phyloP scores from a whole-genome alignment of 176 grass and related monocot species.

The Phoenix roebelenii region DNA sequence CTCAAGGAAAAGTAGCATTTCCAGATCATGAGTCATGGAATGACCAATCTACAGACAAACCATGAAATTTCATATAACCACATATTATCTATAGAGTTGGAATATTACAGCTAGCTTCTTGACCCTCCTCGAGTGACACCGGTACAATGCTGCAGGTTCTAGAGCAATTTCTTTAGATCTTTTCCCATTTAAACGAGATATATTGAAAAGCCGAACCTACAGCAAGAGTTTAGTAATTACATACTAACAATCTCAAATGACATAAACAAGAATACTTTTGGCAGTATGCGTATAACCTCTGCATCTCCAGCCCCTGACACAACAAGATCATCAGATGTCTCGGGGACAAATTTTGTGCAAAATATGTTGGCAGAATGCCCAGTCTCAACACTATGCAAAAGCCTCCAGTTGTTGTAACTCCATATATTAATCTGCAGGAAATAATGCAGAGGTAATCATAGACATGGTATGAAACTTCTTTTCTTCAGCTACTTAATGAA shows the following conservation, averaged over 20 bases:
- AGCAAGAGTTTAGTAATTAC: constrained; percentile 31
- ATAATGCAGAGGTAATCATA: background rate
- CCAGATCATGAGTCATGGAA: too few species aligned
- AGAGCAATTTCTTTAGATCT: constrained; percentile 55
- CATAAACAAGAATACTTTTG: background rate
- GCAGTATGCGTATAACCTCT: constrained; percentile 36
- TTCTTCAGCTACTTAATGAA: too few species aligned
- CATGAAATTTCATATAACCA: constrained; percentile 8
- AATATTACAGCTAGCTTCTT: constrained; percentile 94
- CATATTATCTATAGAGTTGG: constrained; percentile 7
- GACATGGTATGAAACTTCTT: too few species aligned
- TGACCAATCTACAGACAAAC: too few species aligned
- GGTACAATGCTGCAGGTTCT: constrained; percentile 65
- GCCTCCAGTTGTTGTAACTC: constrained; percentile 56
- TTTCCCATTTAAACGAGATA: constrained; percentile 57
- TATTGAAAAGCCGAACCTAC: constrained; percentile 88
- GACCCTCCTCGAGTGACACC: constrained; percentile 84
- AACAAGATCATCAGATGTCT: constrained; percentile 83
- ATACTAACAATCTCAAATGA: background rate
- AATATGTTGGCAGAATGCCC: constrained; percentile 94
- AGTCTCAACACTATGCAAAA: constrained; percentile 75
- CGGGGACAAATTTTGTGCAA: constrained; percentile 88
- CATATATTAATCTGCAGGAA: constrained; percentile 81
- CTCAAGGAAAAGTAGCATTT: too few species aligned
- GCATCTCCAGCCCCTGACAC: constrained; percentile 89